Base-by-base conservation (phyloP, 768 basidiomycete species). In the Pleurotus sapidus region DNA sequence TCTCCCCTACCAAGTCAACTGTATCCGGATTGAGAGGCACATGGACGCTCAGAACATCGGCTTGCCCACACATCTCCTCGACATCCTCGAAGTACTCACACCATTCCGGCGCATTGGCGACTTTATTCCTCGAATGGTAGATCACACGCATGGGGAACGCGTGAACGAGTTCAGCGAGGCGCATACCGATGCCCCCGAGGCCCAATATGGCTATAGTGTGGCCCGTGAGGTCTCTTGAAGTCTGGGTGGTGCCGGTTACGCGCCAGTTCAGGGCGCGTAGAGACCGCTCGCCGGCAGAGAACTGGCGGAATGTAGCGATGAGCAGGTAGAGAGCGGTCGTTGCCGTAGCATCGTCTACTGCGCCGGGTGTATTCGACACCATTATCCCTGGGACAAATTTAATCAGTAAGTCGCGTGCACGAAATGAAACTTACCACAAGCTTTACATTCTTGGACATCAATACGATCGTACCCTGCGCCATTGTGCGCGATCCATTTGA, bases 391-490 rank as follows among this genome's bases (percentile, higher is more conserved):
- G 47, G 24, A 53, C 43, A 14, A 60, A 49, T 24, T 49, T 34
- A 34, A 34, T 34, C 8, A 34, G 9, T 34, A 9, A 11, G 30
- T 34, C 30, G 30, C 11, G 30, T 34, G 30, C 30, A 45, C 15
- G 46, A 37, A 18, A 3, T 34, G 47, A 24, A 38, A 61, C 70
- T 15, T 62, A 89, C 91, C 90, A 70, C 80, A 80, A 8, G 78
- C 82, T 65, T 83, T 89, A 69, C 88, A 88, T 3, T 87, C 88
- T 5, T 72, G 69, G 14, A 94, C 84, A 65, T 95, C 89, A 61
- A 96, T 88, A 59, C 87, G 85, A 68, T 97, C 93, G 68, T 97
- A 97, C 0, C 95, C 93, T 0, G 95, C 93, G 9, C 94, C 95
- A 57, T 95, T 95, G 70, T 94, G 93, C 1, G 88, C 91, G 67